Base-by-base conservation (phyloP, 257 asterid genomes). In the Scutellaria minor region DNA sequence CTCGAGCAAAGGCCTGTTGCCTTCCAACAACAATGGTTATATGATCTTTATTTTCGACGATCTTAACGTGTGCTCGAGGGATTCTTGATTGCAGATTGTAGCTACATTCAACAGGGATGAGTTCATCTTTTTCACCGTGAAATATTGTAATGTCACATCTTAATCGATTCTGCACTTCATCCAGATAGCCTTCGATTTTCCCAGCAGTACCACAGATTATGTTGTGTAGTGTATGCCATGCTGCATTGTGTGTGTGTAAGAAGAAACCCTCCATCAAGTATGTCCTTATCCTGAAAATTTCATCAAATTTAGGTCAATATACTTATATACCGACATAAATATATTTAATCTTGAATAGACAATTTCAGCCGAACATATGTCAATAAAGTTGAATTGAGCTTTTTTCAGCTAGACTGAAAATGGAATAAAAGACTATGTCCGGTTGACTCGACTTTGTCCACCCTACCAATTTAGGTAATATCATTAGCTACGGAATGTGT, bases 191-290 rank as follows among this genome's bases (percentile, higher is more conserved):
- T 75, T 95, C 98, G 3, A 95, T 85, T 64, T 87, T 90, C 0
- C 86, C 92, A 0, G 98, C 99, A 0, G 96, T 88, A 1, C 99
- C 99, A 13, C 95, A 92, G 1, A 95, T 87, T 0, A 95, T 86
- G 82, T 95, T 95, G 91, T 95, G 99, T 4, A 95, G 86, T 0
- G 99, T 95, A 22, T 95, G 99, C 99, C 99, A 95, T 9, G 98
- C 98, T 0, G 99, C 93, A 51, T 90, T 92, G 77, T 95, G 99
- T 2, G 99, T 92, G 83, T 95, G 99, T 35, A 90, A 83, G 80
- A 89, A 92, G 77, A 95, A 95, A 4, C 97, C 95, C 64, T 95
- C 98, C 67, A 95, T 83, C 89, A 95, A 81, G 64, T 95, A 92
- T 37, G 92, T 92, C 50, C 89, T 81, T 9, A 95, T 64, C 87